Evolutionary conservation across 768 basidiomycete genomes (phyloP), one percentile per base, ranked within the genome.

Genomic region (Pleurotus cornucopiae): DNA sequence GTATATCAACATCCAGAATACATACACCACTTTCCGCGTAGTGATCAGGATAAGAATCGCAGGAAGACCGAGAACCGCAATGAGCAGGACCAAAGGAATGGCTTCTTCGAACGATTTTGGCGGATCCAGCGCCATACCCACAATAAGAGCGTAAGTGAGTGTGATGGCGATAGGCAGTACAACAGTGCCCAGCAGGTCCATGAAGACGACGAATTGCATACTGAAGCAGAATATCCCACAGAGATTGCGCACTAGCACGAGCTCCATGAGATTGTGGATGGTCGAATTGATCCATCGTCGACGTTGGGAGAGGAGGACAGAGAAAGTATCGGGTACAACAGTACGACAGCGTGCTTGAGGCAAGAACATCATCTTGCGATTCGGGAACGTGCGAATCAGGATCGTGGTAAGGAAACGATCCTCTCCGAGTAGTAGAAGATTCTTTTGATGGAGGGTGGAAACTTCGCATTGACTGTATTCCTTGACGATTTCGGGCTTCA

Each of bases 161-260:
- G 79, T 73, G 64, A 99, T 97, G 60, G 96, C 96, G 64, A 98
- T 85, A 23, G 97, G 97, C 14, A 98, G 82, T 18, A 97, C 94
- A 63, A 93, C 83, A 2, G 92, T 95, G 57, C 91, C 91, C 57
- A 94, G 72, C 44, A 95, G 82, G 70, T 98, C 94, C 91, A 98
- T 94, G 75, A 96, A 93, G 54, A 98, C 94, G 69, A 98, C 87
- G 70, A 98, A 98, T 69, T 98, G 97, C 95, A 98, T 98, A 72
- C 94, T 97, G 75, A 98, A 98, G 78, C 97, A 99, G 73, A 99
- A 99, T 26, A 96, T 98, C 37, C 97, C 97, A 71, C 97, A 98
- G 13, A 98, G 81, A 67, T 99, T 94, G 61, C 91, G 91, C 40
- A 99, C 97, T 58, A 92, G 85, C 37, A 98, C 92, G 39, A 99